Evolutionary conservation across 805 yeast genomes (phyloP).

Genomic region (Candida stauntonica): DNA sequence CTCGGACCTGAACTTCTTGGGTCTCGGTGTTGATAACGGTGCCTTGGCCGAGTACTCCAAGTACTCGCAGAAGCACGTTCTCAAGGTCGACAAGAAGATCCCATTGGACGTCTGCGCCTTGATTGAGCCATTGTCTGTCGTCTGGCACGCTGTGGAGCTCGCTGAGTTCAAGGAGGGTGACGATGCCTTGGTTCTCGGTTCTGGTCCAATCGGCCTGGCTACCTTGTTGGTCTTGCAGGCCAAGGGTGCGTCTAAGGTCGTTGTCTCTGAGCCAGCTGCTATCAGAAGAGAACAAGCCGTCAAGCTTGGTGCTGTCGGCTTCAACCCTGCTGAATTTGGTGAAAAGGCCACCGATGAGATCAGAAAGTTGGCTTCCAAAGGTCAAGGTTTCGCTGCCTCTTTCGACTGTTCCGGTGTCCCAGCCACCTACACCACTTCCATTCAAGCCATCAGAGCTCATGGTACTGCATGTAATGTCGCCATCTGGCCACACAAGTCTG

Average conservation of each 20-base stretch:
- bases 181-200: constrained; percentile 49
- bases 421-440: constrained; percentile 39
- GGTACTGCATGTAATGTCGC: constrained; percentile 46
- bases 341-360: constrained; percentile 31
- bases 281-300: constrained; percentile 59
- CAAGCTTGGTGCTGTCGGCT: constrained; percentile 40
- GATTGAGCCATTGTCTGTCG: constrained; percentile 53
- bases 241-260: constrained; percentile 43
- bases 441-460: constrained; percentile 36
- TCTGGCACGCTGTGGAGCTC: constrained; percentile 53
- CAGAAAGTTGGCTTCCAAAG: constrained; percentile 33
- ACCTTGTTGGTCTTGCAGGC: constrained; percentile 52
- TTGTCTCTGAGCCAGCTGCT: constrained; percentile 57
- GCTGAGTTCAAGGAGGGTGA: constrained; percentile 41
- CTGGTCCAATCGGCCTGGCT: constrained; percentile 62
- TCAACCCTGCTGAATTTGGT: constrained; percentile 36
- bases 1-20: constrained; percentile 38
- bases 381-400: constrained; percentile 45
- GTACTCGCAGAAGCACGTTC: constrained; percentile 34
- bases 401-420: constrained; percentile 53
- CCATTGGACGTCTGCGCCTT: constrained; percentile 54
- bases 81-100: constrained; percentile 35
- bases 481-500: constrained; percentile 44
- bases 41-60: constrained; percentile 42
- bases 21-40: constrained; percentile 49